phyloP scores from a whole-genome alignment of 805 yeast species.

The Metschnikowia amazonensis region DNA sequence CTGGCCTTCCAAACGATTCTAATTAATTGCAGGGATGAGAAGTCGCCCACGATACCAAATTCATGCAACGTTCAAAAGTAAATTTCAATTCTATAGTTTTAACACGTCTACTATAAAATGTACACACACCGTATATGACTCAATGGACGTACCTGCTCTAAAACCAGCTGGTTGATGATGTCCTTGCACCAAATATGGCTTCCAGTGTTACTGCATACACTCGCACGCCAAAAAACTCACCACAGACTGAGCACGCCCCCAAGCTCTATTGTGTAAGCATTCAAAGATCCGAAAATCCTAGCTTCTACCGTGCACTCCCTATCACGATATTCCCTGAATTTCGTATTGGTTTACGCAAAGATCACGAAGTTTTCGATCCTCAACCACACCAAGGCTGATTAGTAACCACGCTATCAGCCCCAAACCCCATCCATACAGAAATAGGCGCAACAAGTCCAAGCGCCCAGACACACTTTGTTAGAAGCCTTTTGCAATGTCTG shows the following conservation, averaged over 20 bases:
- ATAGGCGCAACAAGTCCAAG: background rate
- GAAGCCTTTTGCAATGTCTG: conserved; percentile 10
- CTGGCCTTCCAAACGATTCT: background rate
- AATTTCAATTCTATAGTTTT: background rate
- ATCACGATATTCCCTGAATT: background rate
- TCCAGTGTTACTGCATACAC: conserved; percentile 2
- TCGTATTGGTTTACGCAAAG: background rate
- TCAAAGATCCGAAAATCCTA: background rate
- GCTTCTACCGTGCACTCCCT: background rate
- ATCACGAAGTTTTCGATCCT: background rate
- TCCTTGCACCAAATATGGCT: no score
- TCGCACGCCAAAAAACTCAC: conserved; percentile 5
- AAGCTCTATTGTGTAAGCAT: conserved; percentile 4
- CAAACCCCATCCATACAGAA: background rate
- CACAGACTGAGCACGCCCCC: conserved; percentile 6
- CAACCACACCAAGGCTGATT: background rate
- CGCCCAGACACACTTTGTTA: background rate
- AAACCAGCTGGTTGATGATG: no score
- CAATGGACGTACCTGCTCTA: no score
- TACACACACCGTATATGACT: background rate
- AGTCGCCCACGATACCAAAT: background rate
- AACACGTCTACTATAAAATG: background rate
- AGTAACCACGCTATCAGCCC: background rate
- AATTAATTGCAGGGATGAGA: background rate
- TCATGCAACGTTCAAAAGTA: background rate